Evolutionary conservation across 2,329 filamentous ascomycete species (phyloP).

Genomic region (Furcasterigmium sp.): DNA sequence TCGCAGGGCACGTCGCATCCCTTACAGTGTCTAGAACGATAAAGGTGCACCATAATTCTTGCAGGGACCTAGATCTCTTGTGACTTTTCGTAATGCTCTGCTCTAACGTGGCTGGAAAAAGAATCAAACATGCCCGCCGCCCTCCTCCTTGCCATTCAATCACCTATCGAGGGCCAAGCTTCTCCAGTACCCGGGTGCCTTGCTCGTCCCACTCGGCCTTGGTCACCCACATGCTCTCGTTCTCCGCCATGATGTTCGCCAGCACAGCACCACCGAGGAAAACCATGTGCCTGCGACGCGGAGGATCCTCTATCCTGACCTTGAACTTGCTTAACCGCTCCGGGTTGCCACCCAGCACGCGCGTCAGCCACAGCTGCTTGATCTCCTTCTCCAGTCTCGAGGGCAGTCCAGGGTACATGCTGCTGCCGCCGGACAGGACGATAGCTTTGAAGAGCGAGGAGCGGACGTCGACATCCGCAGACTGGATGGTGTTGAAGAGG

Average conservation of each 20-base stretch:
- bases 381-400: constrained; percentile 96
- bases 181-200: constrained; percentile 77
- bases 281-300: constrained; percentile 96
- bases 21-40: no score
- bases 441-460: constrained; percentile 95
- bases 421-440: constrained; percentile 91
- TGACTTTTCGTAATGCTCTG: constrained; percentile 5
- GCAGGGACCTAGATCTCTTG: no score
- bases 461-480: constrained; percentile 91
- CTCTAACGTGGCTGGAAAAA: constrained; percentile 5
- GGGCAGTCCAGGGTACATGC: constrained; percentile 97
- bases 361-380: constrained; percentile 96
- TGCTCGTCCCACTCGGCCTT: constrained; percentile 97
- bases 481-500: constrained; percentile 97
- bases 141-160: neutral
- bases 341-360: constrained; percentile 83
- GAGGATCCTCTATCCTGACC: constrained; percentile 97
- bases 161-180: constrained; percentile 78
- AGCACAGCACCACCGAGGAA: constrained; percentile 95
- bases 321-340: constrained; percentile 98
- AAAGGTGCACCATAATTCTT: no score
- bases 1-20: no score
- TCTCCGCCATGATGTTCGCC: constrained; percentile 98
- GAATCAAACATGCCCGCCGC: constrained; percentile 1
- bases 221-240: constrained; percentile 98